phyloP scores from a whole-genome alignment of 441 rosid genomes.

The Euphorbia celastroides region DNA sequence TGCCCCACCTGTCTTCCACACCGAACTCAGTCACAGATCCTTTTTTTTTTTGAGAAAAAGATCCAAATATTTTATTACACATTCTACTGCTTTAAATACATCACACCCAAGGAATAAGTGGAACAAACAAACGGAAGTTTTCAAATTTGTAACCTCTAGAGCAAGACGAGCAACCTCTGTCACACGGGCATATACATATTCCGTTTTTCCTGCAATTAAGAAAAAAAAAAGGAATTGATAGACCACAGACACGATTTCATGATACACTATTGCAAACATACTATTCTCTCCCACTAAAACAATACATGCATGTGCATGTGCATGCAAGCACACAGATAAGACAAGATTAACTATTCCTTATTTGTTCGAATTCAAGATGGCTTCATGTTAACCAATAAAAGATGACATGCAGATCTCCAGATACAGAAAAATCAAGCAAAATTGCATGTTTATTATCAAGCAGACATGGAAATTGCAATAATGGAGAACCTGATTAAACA shows the following conservation, averaged over 20 bases:
- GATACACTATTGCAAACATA: too few species aligned
- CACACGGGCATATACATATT: slow-evolving; percentile 27
- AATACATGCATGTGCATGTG: background rate
- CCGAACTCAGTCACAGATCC: background rate
- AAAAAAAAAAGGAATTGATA: background rate
- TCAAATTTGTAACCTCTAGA: slow-evolving; percentile 51
- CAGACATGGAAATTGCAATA: too few species aligned
- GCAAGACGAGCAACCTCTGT: slow-evolving; percentile 50
- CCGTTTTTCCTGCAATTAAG: slow-evolving; percentile 70
- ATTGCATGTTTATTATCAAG: too few species aligned
- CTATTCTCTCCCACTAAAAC: background rate
- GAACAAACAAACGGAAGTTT: slow-evolving; percentile 25
- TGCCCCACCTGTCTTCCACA: background rate
- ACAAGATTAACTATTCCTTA: background rate
- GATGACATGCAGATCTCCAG: background rate
- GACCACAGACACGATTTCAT: background rate
- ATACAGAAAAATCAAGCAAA: background rate
- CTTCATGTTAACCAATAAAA: background rate
- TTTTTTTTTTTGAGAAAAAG: too few species aligned
- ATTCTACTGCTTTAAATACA: background rate
- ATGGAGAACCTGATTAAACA: too few species aligned
- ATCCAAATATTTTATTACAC: background rate
- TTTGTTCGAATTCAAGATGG: background rate
- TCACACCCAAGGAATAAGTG: background rate
- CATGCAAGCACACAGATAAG: background rate